Base-by-base conservation (phyloP, 176 grass and related monocot species). In the Saccharum spontaneum region DNA sequence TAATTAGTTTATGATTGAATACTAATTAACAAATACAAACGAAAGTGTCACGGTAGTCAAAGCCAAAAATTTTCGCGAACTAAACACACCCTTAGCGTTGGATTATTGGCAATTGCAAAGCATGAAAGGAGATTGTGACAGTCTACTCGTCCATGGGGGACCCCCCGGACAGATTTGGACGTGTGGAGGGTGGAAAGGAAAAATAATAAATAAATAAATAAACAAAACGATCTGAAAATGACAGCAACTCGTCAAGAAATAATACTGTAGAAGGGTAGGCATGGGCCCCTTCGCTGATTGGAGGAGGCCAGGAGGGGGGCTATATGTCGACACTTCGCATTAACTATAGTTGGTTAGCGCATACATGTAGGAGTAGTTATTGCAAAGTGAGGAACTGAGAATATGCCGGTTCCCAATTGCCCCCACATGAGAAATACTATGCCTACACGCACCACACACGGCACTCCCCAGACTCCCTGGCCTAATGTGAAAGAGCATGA, bases 271-370 rank as follows among this genome's bases (percentile, higher is more conserved):
- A 69, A 69, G 18, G 41, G 45, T 18, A 39, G 40, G 22, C 10
- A 33, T 44, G 41, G 83, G 54, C 67, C 79, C 67, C 10, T 1
- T 0, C 24, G 43, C 1, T 72, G 78, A 78, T 90, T 65, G 43
- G 83, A 36, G 18, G 15, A 16, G 0, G 28, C 28, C 28, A 28
- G 28, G 28, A 28, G 28, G n/a, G 45, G 18, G 31, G 4, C 8
- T 62, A 87, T 75, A 71, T 91, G 89, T 91, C 76, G 81, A 91
- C 85, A 91, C 76, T 52, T 70, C 33, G 69, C 89, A 90, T 87
- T 87, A 87, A 84, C 46, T 69, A 41, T 28, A 52, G 67, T 50
- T 80, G 1, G 87, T 85, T 80, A 45, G 45, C 62, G 3, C 15
- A 37, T 37, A 50, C 65, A 69, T 24, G 45, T 64, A 30, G 8